Conservation (phyloP, 164 flowering plant species). For the Vitis labrusca region DNA sequence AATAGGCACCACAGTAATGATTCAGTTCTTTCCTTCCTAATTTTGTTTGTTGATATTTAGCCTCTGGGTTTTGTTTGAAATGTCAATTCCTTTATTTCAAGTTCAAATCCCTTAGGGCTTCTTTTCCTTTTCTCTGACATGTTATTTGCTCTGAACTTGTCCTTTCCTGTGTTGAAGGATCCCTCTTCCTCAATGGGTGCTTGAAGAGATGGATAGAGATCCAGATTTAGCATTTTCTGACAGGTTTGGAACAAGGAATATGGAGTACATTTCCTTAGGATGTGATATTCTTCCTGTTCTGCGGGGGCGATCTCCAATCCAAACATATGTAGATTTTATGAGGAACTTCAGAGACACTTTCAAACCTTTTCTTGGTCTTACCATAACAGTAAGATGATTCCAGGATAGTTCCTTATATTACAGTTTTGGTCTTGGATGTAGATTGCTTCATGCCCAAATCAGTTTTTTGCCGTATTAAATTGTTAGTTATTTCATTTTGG, state of each 20-base stretch:
- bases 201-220: conserved; percentile 51
- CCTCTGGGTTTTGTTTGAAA: too few species aligned
- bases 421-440: background rate
- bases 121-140: background rate
- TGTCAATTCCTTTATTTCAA: too few species aligned
- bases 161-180: conserved; percentile 41
- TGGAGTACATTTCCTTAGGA: conserved; percentile 70
- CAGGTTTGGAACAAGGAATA: conserved; percentile 57
- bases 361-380: conserved; percentile 45
- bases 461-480: conserved; percentile 2
- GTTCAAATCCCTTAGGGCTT: background rate
- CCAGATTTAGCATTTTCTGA: conserved; percentile 63
- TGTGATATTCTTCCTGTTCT: conserved; percentile 67
- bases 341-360: conserved; percentile 62
- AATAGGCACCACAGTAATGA: too few species aligned
- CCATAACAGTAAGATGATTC: conserved; percentile 43
- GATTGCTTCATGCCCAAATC: background rate
- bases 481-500: conserved; percentile 10
- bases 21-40: too few species aligned
- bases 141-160: conserved; percentile 9
- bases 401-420: background rate
- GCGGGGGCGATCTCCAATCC: conserved; percentile 65
- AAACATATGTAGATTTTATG: conserved; percentile 72
- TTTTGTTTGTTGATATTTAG: too few species aligned
- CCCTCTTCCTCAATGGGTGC: conserved; percentile 74